Conservation (phyloP, 257 asterid genomes). For the Salvia miltiorrhiza region DNA sequence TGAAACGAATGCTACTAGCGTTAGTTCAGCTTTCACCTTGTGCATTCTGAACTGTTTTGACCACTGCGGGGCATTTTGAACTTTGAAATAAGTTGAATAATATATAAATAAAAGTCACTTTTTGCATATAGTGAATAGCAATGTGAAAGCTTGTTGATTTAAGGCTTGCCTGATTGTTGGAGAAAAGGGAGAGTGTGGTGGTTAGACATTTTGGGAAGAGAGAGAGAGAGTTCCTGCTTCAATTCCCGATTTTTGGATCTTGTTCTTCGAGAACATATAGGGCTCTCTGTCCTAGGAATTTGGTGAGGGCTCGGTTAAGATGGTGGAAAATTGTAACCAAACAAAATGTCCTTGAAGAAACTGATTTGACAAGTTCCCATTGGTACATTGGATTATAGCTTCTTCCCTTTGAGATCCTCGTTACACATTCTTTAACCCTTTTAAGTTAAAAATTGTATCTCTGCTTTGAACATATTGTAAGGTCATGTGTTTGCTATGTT, state of each 20-base stretch:
- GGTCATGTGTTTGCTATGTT: constrained; percentile 17
- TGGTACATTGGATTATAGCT: not conserved
- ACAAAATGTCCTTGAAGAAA: not conserved
- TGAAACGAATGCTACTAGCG: not conserved
- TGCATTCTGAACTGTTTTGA: not conserved
- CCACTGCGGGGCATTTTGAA: not conserved
- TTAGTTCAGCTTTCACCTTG: not conserved
- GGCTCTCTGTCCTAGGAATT: no score
- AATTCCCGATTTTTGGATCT: not conserved
- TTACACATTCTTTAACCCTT: not conserved
- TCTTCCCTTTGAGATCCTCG: not conserved
- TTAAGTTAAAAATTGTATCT: not conserved
- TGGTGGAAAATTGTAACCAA: not conserved
- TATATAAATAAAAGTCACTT: not conserved
- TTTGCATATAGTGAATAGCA: not conserved
- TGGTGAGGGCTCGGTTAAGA: not conserved
- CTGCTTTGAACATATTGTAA: not conserved
- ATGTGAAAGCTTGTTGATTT: not conserved
- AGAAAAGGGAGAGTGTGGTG: no score
- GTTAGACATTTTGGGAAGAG: no score
- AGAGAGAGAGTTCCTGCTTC: not conserved
- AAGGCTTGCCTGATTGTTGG: not conserved
- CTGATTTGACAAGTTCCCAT: not conserved
- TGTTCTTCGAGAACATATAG: not conserved
- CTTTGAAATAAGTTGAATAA: not conserved